Evolutionary conservation across 2,329 filamentous ascomycete species (phyloP), one percentile per base, ranked within the genome.

Genomic region (Thielaviopsis punctulata): DNA sequence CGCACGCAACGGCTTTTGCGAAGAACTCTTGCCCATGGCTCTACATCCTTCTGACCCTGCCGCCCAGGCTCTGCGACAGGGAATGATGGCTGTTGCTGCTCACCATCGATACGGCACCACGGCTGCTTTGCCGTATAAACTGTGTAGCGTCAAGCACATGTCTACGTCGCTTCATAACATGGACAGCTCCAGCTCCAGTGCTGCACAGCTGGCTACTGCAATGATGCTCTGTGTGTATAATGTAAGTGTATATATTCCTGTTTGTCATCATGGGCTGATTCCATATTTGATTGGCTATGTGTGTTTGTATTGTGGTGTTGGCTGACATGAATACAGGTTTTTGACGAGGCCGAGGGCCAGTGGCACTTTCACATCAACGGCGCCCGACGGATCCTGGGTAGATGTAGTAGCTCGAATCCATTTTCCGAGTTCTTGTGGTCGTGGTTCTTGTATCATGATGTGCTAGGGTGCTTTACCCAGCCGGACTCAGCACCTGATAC

Each of bases 221-320:
- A 70, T 73, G 70, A 72, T 73, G 69, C 63, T 73, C 6, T 72
- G 69, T 50, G 69, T 73, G 15, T 71, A 72, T 54, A 71, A 69
- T 58, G 69, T 71, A 56, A 59, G 66, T 56, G 6, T 24, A 15
- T 36, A 13, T 36, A n/a, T 15, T 8, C 24, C 45, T 19, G 2
- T 7, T 39, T 12, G 2, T 22, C 22, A 13, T 24, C 23, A 7
- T 7, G 9, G 13, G 30, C 4, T n/a, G 30, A 15, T 15, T 36
- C 7, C 4, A 7, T 27, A 27, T 27, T 6, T 36, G 13, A 4
- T 15, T 12, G 1, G 30, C 3, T 2, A 2, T n/a, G 30, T 15
- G 13, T 15, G 5, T n/a, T n/a, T n/a, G 13, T 3, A 19, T 48
- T 47, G 57, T 62, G 54, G 60, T 7, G 6, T 4, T 41, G 7